A percentile compares a stretch with the other conserved stretches of the same genome.
phyloP scores from a whole-genome alignment of 225 moss, liverwort and hornwort species.

The Thuidium tamariscinum region DNA sequence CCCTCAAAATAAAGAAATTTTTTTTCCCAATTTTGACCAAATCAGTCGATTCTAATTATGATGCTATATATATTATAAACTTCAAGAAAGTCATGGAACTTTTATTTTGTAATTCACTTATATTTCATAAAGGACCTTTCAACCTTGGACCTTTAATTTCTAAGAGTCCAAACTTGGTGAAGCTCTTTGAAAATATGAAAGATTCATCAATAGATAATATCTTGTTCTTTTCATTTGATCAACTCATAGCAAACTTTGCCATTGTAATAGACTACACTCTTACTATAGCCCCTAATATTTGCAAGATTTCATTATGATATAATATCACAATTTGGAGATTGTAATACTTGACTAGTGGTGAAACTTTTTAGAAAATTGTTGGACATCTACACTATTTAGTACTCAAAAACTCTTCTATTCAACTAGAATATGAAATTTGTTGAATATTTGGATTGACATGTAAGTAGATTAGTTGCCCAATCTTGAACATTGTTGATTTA shows the following conservation, averaged over 20 bases:
- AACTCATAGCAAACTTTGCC: neutral
- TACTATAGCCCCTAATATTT: rapidly evolving
- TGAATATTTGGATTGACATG: neutral
- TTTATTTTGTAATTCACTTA: neutral
- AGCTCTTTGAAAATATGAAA: neutral
- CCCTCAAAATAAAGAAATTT: neutral
- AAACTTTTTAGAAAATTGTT: rapidly evolving
- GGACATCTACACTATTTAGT: rapidly evolving
- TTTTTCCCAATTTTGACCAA: neutral
- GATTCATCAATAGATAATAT: neutral
- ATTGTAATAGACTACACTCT: neutral
- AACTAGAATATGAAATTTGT: neutral
- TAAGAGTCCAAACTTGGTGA: neutral
- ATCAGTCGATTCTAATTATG: neutral
- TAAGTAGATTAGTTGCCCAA: neutral
- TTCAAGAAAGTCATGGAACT: neutral
- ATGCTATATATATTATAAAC: neutral
- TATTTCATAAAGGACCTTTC: neutral
- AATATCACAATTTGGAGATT: neutral
- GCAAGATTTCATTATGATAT: neutral
- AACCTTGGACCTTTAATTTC: neutral
- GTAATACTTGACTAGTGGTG: neutral
- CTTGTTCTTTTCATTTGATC: rapidly evolving
- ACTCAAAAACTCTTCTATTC: neutral
- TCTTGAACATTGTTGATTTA: neutral